phyloP scores from a whole-genome alignment of 2,329 filamentous ascomycete genomes.

The Pochonia chlamydosporia region DNA sequence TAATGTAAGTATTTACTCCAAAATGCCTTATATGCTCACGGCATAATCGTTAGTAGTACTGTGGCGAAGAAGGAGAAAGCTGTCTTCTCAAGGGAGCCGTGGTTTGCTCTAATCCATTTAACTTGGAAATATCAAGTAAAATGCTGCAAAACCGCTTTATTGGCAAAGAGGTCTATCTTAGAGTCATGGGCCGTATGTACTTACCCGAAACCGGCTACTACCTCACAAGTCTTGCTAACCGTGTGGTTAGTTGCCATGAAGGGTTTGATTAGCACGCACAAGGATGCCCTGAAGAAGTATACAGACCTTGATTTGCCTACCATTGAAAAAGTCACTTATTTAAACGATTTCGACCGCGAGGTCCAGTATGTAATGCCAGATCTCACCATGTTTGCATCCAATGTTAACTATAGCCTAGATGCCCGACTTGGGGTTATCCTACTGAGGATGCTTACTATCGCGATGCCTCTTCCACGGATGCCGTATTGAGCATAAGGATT shows the following conservation, averaged over 20 bases:
- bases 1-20: constrained; percentile 57
- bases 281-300: constrained; percentile 63
- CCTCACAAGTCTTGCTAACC: constrained; percentile 4
- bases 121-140: constrained; percentile 63
- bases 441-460: constrained; percentile 91
- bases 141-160: constrained; percentile 58
- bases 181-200: constrained; percentile 53
- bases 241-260: constrained; percentile 52
- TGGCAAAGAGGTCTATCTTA: constrained; percentile 65
- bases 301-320: constrained; percentile 65
- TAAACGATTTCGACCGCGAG: constrained; percentile 84
- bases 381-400: not conserved
- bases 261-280: constrained; percentile 62
- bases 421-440: constrained; percentile 85
- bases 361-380: constrained; percentile 35
- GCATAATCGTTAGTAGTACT: constrained; percentile 59
- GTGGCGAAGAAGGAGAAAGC: constrained; percentile 76
- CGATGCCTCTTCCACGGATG: constrained; percentile 81
- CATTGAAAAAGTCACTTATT: constrained; percentile 64
- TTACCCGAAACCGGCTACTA: constrained; percentile 4
- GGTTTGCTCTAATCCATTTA: constrained; percentile 72
- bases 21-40: not conserved
- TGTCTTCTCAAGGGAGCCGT: constrained; percentile 65
- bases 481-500: constrained; percentile 69
- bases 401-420: constrained; percentile 32